Evolutionary conservation across 2,329 filamentous ascomycete genomes (phyloP).

Genomic region (Epichloe baconii): DNA sequence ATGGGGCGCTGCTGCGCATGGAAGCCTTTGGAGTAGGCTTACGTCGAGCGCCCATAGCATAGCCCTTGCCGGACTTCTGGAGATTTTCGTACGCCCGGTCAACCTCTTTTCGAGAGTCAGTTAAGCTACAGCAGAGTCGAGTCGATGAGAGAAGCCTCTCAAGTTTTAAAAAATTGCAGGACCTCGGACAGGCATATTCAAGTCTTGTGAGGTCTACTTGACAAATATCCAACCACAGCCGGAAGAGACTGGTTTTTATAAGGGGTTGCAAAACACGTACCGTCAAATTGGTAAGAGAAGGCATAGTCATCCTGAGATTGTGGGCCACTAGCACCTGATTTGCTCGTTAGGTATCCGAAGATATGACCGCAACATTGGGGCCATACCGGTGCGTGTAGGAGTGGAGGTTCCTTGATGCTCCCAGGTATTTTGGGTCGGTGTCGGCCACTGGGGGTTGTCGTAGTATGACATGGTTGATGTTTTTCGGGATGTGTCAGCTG

Average conservation of each 20-base stretch:
- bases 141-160: not conserved
- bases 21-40: constrained; percentile 30
- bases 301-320: constrained; percentile 65
- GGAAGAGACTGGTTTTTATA: not conserved
- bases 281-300: constrained; percentile 80
- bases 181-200: not conserved
- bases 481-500: not conserved
- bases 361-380: not conserved
- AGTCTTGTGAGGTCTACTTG: not conserved
- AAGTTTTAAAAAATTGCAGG: not conserved
- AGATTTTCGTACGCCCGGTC: constrained; percentile 93
- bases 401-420: constrained; percentile 30
- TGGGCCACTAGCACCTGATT: constrained; percentile 59
- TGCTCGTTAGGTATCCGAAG: constrained; percentile 3
- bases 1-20: constrained; percentile 5
- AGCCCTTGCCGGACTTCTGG: constrained; percentile 91
- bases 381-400: constrained; percentile 27
- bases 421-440: constrained; percentile 28
- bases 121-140: not conserved
- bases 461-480: constrained; percentile 28
- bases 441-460: constrained; percentile 29
- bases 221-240: not conserved
- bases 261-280: constrained; percentile 39
- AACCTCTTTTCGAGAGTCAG: constrained; percentile 53
- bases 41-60: constrained; percentile 60